phyloP scores from a whole-genome alignment of 805 yeast genomes.

The Pichia eremophila region DNA sequence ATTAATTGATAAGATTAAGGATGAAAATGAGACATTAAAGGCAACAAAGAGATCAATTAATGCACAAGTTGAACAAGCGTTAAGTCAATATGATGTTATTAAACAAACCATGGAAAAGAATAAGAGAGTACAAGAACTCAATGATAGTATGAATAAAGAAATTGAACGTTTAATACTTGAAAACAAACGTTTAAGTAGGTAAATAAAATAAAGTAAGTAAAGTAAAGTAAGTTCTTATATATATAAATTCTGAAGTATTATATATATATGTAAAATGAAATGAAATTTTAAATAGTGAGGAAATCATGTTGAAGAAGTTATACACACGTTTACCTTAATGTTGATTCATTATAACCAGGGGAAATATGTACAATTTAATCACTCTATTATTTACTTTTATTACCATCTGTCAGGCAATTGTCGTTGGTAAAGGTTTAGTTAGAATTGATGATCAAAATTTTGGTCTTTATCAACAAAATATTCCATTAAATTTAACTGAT shows the following conservation, averaged over 20 bases:
- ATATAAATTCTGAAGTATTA: too few species aligned
- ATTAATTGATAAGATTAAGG: slow-evolving; percentile 13
- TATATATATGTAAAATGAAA: too few species aligned
- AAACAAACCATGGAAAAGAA: slow-evolving; percentile 25
- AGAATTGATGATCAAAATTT: slow-evolving; percentile 12
- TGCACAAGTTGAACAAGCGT: slow-evolving; percentile 14
- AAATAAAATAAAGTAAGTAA: too few species aligned
- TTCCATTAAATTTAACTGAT: slow-evolving; percentile 12
- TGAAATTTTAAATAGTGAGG: too few species aligned
- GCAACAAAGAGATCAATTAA: slow-evolving; percentile 8
- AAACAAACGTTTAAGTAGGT: background rate
- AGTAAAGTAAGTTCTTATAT: too few species aligned
- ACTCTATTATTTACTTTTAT: background rate
- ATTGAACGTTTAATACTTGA: slow-evolving; percentile 18
- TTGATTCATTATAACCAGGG: too few species aligned
- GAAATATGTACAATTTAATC: background rate
- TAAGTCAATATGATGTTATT: slow-evolving; percentile 26
- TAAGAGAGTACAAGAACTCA: slow-evolving; percentile 19
- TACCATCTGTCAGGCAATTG: slow-evolving; percentile 3
- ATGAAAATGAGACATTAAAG: slow-evolving; percentile 14
- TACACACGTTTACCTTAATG: too few species aligned
- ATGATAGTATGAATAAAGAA: slow-evolving; percentile 20
- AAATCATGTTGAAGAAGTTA: too few species aligned
- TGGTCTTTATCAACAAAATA: background rate
- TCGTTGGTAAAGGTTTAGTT: slow-evolving; percentile 9